phyloP scores from a whole-genome alignment of 1,284 basidiomycete genomes.

The Austroboletus novae-zelandiae region DNA sequence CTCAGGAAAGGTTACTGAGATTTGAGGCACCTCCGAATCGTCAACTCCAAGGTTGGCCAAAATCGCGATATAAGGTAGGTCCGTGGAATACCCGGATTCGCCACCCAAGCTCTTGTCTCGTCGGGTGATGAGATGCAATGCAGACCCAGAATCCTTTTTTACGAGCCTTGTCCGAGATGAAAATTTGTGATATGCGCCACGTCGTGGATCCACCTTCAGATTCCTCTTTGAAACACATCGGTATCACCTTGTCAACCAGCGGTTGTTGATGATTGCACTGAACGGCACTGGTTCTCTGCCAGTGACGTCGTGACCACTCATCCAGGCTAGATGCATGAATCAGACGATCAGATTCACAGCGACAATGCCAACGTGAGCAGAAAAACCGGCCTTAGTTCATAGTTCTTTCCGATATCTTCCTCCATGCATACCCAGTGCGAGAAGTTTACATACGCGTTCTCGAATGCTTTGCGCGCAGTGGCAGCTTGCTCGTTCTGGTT shows the following conservation, averaged over 20 bases:
- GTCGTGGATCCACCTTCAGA: too few relatives aligned
- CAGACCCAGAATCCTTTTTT: not conserved
- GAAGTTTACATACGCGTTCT: slow-evolving; percentile 12
- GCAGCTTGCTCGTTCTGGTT: too few relatives aligned
- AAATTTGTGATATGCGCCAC: slow-evolving; percentile 2
- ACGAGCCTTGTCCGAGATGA: slow-evolving; percentile 10
- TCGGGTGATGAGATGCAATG: slow-evolving; percentile 3
- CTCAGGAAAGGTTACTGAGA: too few relatives aligned
- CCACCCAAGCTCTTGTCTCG: not conserved
- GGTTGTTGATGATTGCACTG: slow-evolving; percentile 12
- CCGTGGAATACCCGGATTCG: too few relatives aligned
- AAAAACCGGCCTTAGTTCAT: too few relatives aligned
- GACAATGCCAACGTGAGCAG: not conserved
- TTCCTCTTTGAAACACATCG: slow-evolving; percentile 12
- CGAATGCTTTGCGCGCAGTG: not conserved
- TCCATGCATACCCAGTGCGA: slow-evolving; percentile 17
- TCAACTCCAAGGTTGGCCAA: slow-evolving; percentile 8
- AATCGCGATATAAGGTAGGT: slow-evolving; percentile 7
- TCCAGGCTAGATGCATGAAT: not conserved
- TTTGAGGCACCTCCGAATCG: too few relatives aligned
- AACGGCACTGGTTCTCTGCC: slow-evolving; percentile 13
- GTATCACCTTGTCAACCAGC: slow-evolving; percentile 6
- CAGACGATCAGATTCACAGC: not conserved
- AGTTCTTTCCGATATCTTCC: too few relatives aligned
- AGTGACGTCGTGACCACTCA: slow-evolving; percentile 8